A percentile compares a stretch with the other conserved stretches of the same genome.
Conservation (phyloP, 441 rosid genomes). For the Populus hybrid region DNA sequence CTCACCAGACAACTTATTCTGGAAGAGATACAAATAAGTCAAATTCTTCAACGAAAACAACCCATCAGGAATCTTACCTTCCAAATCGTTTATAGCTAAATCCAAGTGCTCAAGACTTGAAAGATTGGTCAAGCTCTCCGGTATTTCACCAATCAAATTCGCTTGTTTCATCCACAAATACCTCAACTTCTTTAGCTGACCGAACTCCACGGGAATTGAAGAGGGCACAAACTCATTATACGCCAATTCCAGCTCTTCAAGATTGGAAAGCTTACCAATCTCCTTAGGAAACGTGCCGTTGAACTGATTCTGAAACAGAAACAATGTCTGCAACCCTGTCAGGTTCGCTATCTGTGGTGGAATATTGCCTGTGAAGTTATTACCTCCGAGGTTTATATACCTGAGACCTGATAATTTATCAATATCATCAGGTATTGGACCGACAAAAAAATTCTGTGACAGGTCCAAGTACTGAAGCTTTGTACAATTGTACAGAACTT, state of each 20-base stretch:
- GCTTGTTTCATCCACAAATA: conserved; percentile 39
- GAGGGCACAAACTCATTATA: conserved; percentile 48
- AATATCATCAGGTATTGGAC: conserved; percentile 61
- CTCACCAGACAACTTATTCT: conserved; percentile 49
- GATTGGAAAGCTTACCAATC: conserved; percentile 62
- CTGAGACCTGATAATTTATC: conserved; percentile 41
- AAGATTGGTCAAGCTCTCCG: conserved; percentile 41
- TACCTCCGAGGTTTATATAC: conserved; percentile 46
- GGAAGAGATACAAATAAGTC: conserved; percentile 37
- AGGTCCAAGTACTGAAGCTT: conserved; percentile 53
- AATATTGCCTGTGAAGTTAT: conserved; percentile 60
- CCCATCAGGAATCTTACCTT: conserved; percentile 46
- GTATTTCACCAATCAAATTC: conserved; percentile 70
- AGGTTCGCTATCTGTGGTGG: conserved; percentile 52
- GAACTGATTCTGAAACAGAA: conserved; percentile 42
- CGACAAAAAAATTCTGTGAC: conserved; percentile 69
- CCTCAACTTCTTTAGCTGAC: conserved; percentile 45
- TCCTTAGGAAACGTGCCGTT: conserved; percentile 75
- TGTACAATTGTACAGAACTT: conserved; percentile 51
- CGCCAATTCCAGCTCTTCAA: conserved; percentile 45
- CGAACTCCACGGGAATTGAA: conserved; percentile 56
- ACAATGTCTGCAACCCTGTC: conserved; percentile 35
- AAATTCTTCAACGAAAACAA: conserved; percentile 55
- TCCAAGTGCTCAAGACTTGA: conserved; percentile 49
- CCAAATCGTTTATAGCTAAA: conserved; percentile 43